Evolutionary conservation across 495 filamentous ascomycete genomes (phyloP).

Genomic region (Xylaria cubensis): DNA sequence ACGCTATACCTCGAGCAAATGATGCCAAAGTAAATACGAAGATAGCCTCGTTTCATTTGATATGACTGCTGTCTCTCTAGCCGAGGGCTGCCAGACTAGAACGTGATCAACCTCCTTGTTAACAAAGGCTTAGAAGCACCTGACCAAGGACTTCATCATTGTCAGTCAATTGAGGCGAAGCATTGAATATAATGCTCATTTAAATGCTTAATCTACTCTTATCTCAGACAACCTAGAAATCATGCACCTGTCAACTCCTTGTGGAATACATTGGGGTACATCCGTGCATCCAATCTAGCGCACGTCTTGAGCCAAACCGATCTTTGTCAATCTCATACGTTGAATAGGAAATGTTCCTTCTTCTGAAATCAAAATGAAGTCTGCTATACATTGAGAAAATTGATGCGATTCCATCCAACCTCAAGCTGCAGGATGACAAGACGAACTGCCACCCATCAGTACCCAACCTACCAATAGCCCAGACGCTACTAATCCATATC

Average conservation of each 20-base stretch:
- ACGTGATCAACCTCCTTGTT: background rate
- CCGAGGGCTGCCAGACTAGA: background rate
- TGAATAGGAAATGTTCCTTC: background rate
- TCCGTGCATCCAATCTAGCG: too few species aligned
- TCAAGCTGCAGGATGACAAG: background rate
- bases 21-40: background rate
- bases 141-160: background rate
- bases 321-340: background rate
- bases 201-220: background rate
- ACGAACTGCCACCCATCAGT: background rate
- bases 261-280: background rate
- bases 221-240: background rate
- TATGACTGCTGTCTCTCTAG: background rate
- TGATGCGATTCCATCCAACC: background rate
- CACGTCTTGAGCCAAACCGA: too few species aligned
- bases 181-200: too few species aligned
- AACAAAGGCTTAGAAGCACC: background rate
- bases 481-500: background rate
- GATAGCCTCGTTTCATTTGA: background rate
- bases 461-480: background rate
- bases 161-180: background rate
- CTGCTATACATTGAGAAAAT: background rate
- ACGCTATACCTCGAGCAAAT: background rate
- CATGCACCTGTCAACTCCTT: background rate
- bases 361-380: background rate